Percentiles rank a stretch among this genome's conserved stretches.
Conservation (phyloP, 2,329 filamentous ascomycete genomes). For the Botrytis paeoniae region DNA sequence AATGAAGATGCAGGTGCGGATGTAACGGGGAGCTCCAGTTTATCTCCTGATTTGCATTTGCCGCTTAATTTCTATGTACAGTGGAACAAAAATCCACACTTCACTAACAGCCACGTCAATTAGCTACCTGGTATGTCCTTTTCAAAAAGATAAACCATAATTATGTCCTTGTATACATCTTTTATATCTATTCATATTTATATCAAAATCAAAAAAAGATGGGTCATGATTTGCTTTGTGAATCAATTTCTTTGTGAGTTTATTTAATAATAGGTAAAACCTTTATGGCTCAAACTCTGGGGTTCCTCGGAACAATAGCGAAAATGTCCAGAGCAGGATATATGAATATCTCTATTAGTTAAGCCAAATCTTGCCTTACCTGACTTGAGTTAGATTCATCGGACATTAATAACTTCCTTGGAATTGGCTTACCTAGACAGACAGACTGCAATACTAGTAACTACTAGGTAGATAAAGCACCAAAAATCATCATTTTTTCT, state of each 20-base stretch:
- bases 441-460: background rate
- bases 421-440: background rate
- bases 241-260: conserved; percentile 4
- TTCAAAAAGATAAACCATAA: background rate
- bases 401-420: conserved; percentile 5
- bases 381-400: background rate
- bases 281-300: background rate
- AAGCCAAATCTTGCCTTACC: background rate
- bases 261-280: background rate
- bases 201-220: background rate
- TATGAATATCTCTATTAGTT: background rate
- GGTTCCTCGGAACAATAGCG: background rate
- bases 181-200: background rate
- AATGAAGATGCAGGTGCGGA: conserved; percentile 6
- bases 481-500: conserved; percentile 6
- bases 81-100: background rate
- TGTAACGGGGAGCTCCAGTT: background rate
- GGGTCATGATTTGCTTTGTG: background rate
- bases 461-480: background rate
- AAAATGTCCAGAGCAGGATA: background rate
- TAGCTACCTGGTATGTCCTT: background rate
- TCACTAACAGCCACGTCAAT: conserved; percentile 7
- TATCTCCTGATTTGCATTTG: conserved; percentile 10
- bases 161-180: background rate
- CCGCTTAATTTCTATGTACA: background rate